Percentiles rank a stretch among this genome's conserved stretches.
phyloP scores from a whole-genome alignment of 2,329 filamentous ascomycete genomes.

The Verticillium nonalfalfae region DNA sequence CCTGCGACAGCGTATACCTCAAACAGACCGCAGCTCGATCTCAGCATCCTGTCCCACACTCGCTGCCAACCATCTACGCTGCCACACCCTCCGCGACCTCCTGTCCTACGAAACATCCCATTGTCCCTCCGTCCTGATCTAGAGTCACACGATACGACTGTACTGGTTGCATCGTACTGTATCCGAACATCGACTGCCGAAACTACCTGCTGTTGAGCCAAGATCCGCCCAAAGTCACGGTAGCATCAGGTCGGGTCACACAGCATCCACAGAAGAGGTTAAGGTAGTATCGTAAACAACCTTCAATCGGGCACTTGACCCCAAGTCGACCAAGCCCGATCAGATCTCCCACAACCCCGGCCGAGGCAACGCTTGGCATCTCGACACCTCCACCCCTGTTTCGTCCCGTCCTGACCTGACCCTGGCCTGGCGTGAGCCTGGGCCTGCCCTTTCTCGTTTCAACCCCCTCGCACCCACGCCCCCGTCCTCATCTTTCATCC shows the following conservation, averaged over 20 bases:
- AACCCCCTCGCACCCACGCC: neutral
- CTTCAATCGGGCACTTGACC: neutral
- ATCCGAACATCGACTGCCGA: neutral
- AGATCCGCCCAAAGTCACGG: neutral
- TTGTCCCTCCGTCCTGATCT: neutral
- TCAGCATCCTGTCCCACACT: neutral
- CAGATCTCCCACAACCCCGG: neutral
- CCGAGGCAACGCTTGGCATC: neutral
- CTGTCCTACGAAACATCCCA: neutral
- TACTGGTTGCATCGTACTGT: neutral
- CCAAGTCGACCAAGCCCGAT: neutral
- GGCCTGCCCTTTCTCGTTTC: neutral
- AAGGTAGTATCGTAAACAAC: neutral
- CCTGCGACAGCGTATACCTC: neutral
- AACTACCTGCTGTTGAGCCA: neutral
- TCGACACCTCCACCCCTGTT: neutral
- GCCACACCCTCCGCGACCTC: neutral
- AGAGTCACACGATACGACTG: neutral
- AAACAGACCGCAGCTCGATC: neutral
- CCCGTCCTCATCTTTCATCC: neutral
- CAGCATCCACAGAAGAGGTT: neutral
- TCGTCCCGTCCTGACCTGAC: neutral
- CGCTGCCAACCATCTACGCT: neutral
- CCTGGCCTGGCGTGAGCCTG: neutral
- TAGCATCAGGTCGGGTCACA: neutral